Conservation (phyloP, 306 rosid genomes). For the Vicia sativa region DNA sequence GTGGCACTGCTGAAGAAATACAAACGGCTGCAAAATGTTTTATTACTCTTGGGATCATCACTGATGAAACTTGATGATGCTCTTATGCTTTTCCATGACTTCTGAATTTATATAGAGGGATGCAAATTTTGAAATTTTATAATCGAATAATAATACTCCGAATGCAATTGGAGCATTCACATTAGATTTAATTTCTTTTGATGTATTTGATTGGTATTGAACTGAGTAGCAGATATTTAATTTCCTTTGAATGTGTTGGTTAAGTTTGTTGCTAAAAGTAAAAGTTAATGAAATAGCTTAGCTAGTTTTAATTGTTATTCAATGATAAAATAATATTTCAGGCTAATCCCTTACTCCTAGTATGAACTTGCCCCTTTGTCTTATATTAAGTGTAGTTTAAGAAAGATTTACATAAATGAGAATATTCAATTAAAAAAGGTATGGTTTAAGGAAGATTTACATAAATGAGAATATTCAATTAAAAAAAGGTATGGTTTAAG, state of each 20-base stretch:
- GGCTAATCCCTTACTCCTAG: too few relatives aligned
- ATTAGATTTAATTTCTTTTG: not conserved
- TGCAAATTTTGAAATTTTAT: slow-evolving; percentile 26
- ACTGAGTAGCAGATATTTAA: not conserved
- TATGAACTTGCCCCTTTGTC: too few relatives aligned
- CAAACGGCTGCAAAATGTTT: slow-evolving; percentile 37
- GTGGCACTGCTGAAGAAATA: slow-evolving; percentile 50
- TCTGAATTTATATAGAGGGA: slow-evolving; percentile 43
- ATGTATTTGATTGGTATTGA: not conserved
- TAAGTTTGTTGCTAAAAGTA: not conserved
- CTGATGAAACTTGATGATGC: slow-evolving; percentile 83
- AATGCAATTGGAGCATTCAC: not conserved
- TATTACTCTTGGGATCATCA: slow-evolving; percentile 58
- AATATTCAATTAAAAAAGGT: too few relatives aligned
- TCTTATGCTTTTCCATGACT: slow-evolving; percentile 90
- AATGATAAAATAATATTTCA: too few relatives aligned
- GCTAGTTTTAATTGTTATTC: not conserved
- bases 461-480: too few relatives aligned
- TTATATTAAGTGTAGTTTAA: too few relatives aligned
- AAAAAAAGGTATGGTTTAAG: too few relatives aligned
- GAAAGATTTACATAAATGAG: too few relatives aligned
- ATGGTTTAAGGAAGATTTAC: too few relatives aligned
- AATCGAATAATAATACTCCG: not conserved
- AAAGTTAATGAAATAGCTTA: not conserved
- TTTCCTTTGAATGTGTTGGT: not conserved